phyloP scores from a whole-genome alignment of 2,329 filamentous ascomycete species.

The Lizonia empirigonia region DNA sequence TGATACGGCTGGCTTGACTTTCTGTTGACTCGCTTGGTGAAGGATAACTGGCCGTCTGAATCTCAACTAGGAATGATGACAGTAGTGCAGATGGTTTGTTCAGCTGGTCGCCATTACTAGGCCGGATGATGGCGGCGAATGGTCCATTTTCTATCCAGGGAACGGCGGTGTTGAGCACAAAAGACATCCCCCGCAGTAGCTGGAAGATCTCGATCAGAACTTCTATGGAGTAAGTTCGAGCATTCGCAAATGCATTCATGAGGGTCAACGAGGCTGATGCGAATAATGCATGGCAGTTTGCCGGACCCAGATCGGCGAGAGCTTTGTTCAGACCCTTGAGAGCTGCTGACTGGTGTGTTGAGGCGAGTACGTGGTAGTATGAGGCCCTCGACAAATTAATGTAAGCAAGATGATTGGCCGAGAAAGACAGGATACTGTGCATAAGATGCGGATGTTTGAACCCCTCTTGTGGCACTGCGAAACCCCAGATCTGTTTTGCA shows the following conservation, averaged over 20 bases:
- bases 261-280: conserved; percentile 30
- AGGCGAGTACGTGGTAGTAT: conserved; percentile 34
- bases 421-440: conserved; percentile 48
- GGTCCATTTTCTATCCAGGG: conserved; percentile 30
- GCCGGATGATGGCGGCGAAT: conserved; percentile 28
- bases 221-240: conserved; percentile 25
- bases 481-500: conserved; percentile 41
- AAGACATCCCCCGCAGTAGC: conserved; percentile 36
- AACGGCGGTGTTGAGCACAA: conserved; percentile 25
- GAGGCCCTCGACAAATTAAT: conserved; percentile 27
- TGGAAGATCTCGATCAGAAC: conserved; percentile 36
- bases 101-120: conserved; percentile 6
- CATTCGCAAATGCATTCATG: conserved; percentile 35
- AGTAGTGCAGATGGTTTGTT: conserved; percentile 26
- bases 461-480: conserved; percentile 43
- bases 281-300: conserved; percentile 40
- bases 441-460: conserved; percentile 45
- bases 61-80: conserved; percentile 29
- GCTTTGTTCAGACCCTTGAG: conserved; percentile 29
- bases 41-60: conserved; percentile 19
- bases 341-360: conserved; percentile 36
- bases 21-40: conserved; percentile 14
- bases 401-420: conserved; percentile 45
- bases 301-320: conserved; percentile 27
- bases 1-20: conserved; percentile 6